Base-by-base conservation (phyloP, 148 eudicot species). In the Limonium bicolor region DNA sequence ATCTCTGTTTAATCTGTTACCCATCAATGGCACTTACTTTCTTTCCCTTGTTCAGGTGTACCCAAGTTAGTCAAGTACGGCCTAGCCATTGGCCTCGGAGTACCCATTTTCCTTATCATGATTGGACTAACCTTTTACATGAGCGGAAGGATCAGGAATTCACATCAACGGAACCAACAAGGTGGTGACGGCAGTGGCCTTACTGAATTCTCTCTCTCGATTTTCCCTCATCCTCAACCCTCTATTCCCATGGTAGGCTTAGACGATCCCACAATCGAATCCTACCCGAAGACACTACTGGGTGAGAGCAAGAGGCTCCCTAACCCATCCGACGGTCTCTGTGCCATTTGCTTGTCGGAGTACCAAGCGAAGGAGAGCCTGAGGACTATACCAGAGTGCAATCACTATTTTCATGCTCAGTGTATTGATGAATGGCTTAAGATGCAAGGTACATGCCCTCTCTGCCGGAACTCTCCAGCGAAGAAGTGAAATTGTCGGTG, bases 381-480 rank as follows among this genome's bases (percentile, higher is more conserved):
- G 47, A 73, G 82, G 65, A 62, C 62, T 13, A 68, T 82, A 14
- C 96, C 96, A 0, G 94, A 69, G 9, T 86, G 96, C 27, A 72
- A 80, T 2, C 97, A 88, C 60, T 80, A 53, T 52, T 88, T 77
- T 38, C 97, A 88, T 60, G 82, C 72, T 26, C 55, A 54, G 5
- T 88, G 97, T 41, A 60, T 88, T 4, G 92, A 88, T 39, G 94
- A 80, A 61, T 88, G 97, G 97, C 79, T 88, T 1, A 56, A 60
- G 37, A 26, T 83, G 66, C 74, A 84, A 23, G 73, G 77, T 2
- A 70, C 78, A 0, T 88, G 97, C 42, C 97, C 97, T 7, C 56
- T 88, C 13, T 88, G 97, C 36, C 51, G 97, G 47, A 80, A 77
- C 7, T 55, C 83, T 2, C 94, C 90, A 0, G 51, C 9, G 37